These are phyloP conservation scores for Populus davidiana DNA, from an alignment of 345 rosid genomes.

Conservation along the genomic window DNA sequence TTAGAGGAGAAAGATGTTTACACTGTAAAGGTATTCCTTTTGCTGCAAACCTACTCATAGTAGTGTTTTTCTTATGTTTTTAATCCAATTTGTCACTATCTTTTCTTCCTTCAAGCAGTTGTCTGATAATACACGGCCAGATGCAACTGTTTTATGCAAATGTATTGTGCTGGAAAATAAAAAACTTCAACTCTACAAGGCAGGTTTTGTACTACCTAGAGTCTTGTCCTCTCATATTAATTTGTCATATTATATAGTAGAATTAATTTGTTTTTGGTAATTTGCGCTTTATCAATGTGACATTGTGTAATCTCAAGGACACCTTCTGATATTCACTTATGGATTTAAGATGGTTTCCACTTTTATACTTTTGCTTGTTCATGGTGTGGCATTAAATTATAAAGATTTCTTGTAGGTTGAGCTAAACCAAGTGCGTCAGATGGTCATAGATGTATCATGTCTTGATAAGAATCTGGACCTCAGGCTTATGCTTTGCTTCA, in stretches of 20 bases:
- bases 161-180: slow-evolving; percentile 44
- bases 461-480: slow-evolving; percentile 59
- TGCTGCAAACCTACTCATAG: neutral
- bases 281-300: too few relatives aligned
- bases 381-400: neutral
- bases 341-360: neutral
- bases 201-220: slow-evolving; percentile 26
- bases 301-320: too few relatives aligned
- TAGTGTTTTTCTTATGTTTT: neutral
- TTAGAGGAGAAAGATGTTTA: slow-evolving; percentile 46
- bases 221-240: too few relatives aligned
- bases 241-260: too few relatives aligned
- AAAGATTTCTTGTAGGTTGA: slow-evolving; percentile 36
- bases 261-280: neutral
- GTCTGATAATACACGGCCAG: slow-evolving; percentile 25
- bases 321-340: neutral
- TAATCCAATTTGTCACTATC: too few relatives aligned
- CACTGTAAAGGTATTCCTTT: slow-evolving; percentile 47
- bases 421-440: slow-evolving; percentile 39
- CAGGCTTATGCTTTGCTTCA: slow-evolving; percentile 54
- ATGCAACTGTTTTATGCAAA: slow-evolving; percentile 49
- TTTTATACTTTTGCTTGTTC: neutral
- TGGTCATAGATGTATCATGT: slow-evolving; percentile 58
- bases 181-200: slow-evolving; percentile 53
- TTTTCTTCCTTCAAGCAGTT: slow-evolving; percentile 34